Conservation (phyloP, 2,329 filamentous ascomycete species). For the Aspergillus fischeri region DNA sequence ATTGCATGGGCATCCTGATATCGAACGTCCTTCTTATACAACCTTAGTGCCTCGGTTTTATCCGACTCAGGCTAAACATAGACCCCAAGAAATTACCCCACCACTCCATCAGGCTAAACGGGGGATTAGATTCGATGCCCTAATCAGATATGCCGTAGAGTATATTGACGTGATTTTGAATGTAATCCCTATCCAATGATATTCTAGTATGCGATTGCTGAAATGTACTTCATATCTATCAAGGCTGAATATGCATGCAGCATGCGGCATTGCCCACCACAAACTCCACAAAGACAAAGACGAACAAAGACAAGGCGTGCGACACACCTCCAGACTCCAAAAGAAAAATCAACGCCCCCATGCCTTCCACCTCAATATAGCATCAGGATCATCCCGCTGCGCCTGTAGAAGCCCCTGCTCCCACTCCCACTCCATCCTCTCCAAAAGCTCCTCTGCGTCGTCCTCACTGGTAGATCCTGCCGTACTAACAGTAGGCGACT, state of each 20-base stretch:
- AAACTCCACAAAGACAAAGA: background rate
- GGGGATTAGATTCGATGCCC: background rate
- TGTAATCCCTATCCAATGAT: background rate
- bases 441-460: constrained; percentile 15
- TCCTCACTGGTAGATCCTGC: background rate
- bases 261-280: background rate
- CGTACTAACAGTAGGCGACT: constrained; percentile 20
- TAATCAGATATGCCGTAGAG: background rate
- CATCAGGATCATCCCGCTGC: constrained; percentile 19
- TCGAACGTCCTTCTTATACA: background rate
- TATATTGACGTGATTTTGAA: background rate
- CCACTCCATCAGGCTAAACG: background rate
- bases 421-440: constrained; percentile 28
- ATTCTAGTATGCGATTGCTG: background rate
- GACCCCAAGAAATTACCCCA: background rate
- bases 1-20: background rate
- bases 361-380: constrained; percentile 15
- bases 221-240: background rate
- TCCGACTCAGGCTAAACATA: background rate
- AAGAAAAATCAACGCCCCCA: constrained; percentile 1
- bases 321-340: background rate
- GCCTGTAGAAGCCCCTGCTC: constrained; percentile 22
- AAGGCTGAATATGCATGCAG: background rate
- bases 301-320: background rate
- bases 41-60: background rate